A percentile compares a stretch with the other conserved stretches of the same genome.
phyloP scores from a whole-genome alignment of 345 rosid genomes.

The Bruguiera sexangula region DNA sequence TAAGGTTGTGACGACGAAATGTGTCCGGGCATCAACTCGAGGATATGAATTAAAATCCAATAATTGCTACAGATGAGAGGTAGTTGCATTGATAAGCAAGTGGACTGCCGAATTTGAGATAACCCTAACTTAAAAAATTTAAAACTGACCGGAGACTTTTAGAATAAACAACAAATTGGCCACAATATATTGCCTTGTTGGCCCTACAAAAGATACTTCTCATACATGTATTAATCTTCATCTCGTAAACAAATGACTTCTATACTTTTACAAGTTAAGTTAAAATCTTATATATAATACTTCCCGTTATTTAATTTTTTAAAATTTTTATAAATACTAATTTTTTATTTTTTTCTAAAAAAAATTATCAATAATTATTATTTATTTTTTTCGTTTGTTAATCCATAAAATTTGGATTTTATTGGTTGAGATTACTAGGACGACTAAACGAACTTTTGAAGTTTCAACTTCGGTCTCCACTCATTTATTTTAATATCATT shows the following conservation, averaged over 20 bases:
- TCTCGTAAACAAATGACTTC: neutral
- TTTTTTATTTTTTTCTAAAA: neutral
- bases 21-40: neutral
- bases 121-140: too few species aligned
- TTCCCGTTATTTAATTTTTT: too few species aligned
- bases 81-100: neutral
- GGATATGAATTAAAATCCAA: neutral
- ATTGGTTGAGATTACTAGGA: too few species aligned
- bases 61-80: neutral
- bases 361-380: neutral
- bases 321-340: neutral
- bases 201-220: constrained; percentile 6
- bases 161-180: too few species aligned
- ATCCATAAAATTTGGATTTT: too few species aligned
- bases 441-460: neutral
- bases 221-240: constrained; percentile 1
- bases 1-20: neutral
- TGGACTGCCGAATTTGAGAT: neutral
- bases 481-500: too few species aligned
- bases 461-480: neutral
- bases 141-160: too few species aligned
- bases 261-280: neutral
- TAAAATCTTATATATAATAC: neutral
- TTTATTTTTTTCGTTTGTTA: too few species aligned
- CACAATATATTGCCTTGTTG: too few species aligned